Evolutionary conservation across 1,284 basidiomycete species (phyloP).

Genomic region (Anthracocystis setariae): DNA sequence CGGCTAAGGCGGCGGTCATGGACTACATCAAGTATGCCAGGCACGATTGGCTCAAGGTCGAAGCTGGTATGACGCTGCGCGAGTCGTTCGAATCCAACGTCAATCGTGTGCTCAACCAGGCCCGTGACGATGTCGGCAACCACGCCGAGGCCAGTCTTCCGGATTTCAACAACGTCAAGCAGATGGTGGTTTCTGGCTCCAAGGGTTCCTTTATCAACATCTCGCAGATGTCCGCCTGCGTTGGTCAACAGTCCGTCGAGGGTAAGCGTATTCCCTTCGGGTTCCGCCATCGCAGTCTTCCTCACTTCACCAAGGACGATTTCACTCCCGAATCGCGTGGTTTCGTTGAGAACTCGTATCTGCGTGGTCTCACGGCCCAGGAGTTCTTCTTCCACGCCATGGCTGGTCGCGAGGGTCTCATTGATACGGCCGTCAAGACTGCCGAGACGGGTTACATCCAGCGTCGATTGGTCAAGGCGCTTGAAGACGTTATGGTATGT

Average conservation of each 20-base stretch:
- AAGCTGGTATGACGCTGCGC: constrained; percentile 95
- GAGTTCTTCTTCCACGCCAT: constrained; percentile 99
- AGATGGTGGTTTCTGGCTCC: constrained; percentile 99
- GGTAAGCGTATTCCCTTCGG: constrained; percentile 98
- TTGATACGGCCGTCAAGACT: constrained; percentile 99
- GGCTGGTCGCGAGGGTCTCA: constrained; percentile 98
- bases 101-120: constrained; percentile 90
- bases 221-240: constrained; percentile 99
- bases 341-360: constrained; percentile 99
- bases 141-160: constrained; percentile 95
- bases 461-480: constrained; percentile 94
- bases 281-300: constrained; percentile 93
- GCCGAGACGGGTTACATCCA: constrained; percentile 99
- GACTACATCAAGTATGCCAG: constrained; percentile 63
- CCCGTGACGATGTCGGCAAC: constrained; percentile 94
- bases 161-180: constrained; percentile 99
- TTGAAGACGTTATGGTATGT: constrained; percentile 96
- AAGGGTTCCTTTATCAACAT: constrained; percentile 96
- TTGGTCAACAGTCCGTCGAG: constrained; percentile 97
- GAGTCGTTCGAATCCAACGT: constrained; percentile 96
- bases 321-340: constrained; percentile 98
- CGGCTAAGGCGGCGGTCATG: constrained; percentile 74
- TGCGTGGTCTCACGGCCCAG: constrained; percentile 94
- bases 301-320: constrained; percentile 98
- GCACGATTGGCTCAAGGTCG: constrained; percentile 64